phyloP scores from a whole-genome alignment of 2,329 filamentous ascomycete species.

The Sordariomycetes sp. region DNA sequence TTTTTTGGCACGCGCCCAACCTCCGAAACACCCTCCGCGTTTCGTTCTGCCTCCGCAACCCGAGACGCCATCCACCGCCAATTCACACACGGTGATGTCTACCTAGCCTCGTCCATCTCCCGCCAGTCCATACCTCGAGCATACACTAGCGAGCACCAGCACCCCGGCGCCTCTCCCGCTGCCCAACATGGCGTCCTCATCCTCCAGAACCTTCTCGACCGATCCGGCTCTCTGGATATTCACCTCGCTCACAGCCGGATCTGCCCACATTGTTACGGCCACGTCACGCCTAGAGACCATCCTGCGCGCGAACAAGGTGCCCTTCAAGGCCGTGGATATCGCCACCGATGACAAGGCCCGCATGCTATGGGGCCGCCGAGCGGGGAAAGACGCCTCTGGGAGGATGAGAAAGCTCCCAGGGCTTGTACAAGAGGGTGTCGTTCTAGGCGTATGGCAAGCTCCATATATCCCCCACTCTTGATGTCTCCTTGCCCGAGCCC shows the following conservation, averaged over 20 bases:
- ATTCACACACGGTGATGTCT: background rate
- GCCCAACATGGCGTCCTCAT: background rate
- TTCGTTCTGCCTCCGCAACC: background rate
- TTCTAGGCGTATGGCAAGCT: slow-evolving; percentile 63
- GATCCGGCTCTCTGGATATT: slow-evolving; percentile 83
- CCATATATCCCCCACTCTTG: background rate
- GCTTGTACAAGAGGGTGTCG: slow-evolving; percentile 74
- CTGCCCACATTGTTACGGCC: slow-evolving; percentile 90
- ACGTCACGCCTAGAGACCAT: slow-evolving; percentile 95
- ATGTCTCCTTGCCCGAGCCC: too few species aligned
- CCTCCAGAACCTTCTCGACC: slow-evolving; percentile 31
- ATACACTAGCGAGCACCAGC: background rate
- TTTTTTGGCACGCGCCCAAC: background rate
- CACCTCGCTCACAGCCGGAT: slow-evolving; percentile 90
- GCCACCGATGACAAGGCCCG: slow-evolving; percentile 82
- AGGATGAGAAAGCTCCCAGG: slow-evolving; percentile 70
- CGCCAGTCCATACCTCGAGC: background rate
- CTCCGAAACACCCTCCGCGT: background rate
- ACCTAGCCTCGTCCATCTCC: background rate
- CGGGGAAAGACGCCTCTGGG: slow-evolving; percentile 58
- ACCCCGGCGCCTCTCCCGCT: background rate
- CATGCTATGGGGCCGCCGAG: slow-evolving; percentile 77
- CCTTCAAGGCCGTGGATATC: slow-evolving; percentile 85
- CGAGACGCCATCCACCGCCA: background rate
- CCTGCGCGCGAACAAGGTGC: slow-evolving; percentile 85